phyloP scores from a whole-genome alignment of 148 eudicot species.

The Fallopia convolvulus region DNA sequence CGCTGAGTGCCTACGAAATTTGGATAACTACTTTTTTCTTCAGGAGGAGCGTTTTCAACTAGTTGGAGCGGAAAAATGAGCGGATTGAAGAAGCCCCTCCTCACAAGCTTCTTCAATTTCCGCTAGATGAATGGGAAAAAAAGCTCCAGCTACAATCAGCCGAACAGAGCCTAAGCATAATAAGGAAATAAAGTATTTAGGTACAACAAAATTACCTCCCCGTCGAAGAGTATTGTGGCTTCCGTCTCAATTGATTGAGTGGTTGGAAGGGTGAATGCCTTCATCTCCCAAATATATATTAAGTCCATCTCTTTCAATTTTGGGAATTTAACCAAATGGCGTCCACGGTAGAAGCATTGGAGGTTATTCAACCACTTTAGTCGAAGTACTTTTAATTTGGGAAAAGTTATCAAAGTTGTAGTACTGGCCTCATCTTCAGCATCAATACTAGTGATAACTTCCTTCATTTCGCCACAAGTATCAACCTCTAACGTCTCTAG shows the following conservation, averaged over 20 bases:
- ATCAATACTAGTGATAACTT: not conserved
- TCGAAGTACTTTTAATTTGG: not conserved
- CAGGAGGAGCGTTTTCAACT: no score
- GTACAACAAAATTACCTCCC: not conserved
- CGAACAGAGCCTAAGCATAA: not conserved
- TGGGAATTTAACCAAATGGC: not conserved
- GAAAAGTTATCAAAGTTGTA: not conserved
- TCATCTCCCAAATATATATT: not conserved
- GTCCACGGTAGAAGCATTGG: not conserved
- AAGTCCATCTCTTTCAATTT: not conserved
- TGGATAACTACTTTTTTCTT: no score
- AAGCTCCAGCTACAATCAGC: no score
- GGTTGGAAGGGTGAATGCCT: not conserved
- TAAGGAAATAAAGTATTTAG: not conserved
- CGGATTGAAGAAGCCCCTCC: no score
- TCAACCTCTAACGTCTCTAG: not conserved
- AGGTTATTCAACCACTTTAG: not conserved
- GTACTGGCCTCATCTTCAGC: not conserved
- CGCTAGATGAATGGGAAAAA: no score
- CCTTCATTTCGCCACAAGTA: not conserved
- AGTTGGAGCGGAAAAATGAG: no score
- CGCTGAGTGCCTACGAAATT: no score
- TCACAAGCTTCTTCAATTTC: no score
- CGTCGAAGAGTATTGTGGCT: not conserved
- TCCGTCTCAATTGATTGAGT: not conserved